Base-by-base conservation (phyloP, 805 yeast species). In the Zygotorulaspora danielsina region DNA sequence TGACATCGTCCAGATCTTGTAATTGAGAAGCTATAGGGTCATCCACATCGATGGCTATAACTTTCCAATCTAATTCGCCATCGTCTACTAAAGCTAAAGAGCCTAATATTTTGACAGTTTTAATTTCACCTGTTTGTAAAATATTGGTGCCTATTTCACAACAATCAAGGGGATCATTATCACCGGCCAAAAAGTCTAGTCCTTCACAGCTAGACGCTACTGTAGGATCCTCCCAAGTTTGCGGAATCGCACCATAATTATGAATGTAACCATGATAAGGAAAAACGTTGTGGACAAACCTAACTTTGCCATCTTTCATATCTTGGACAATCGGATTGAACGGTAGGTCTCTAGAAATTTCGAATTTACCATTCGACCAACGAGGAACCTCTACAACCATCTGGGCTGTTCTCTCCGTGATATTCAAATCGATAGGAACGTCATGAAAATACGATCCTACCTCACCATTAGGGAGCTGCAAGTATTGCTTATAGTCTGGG, bases 141-240 rank as follows among this genome's bases (percentile, higher is more conserved):
- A 81, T 72, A 7, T 57, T 49, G 31, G 75, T 69, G 15, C 96
- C 95, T 43, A 90, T 86, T 56, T 90, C 98, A 58, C 96, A 80
- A 32, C 89, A 89, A 58, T 90, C 98, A 46, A 90, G 68, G 3
- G 98, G 98, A 64, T 90, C 98, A 58, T 87, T 85, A 66, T 90
- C 98, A 45, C 98, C 98, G 45, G 65, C 64, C 24, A 74, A 62
- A 3, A 62, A 51, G 48, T 72, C 74, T 57, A 66, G 72, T 43
- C 75, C 67, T 44, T 61, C 72, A 20, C 35, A 65, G 40, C 47
- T 24, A 59, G 52, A 65, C 70, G 49, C 55, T 37, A 67, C 69
- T 42, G 81, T 76, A n/a, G 95, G 94, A 59, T 93, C 95, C 65
- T 90, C 98, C 97, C 97, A 90, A 3, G 97, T 90, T 68, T 85